Percentiles rank a stretch among this genome's conserved stretches.
These are phyloP conservation scores for Trametes gibbosa DNA, from an alignment of 768 basidiomycete genomes.

Conservation along the genomic window DNA sequence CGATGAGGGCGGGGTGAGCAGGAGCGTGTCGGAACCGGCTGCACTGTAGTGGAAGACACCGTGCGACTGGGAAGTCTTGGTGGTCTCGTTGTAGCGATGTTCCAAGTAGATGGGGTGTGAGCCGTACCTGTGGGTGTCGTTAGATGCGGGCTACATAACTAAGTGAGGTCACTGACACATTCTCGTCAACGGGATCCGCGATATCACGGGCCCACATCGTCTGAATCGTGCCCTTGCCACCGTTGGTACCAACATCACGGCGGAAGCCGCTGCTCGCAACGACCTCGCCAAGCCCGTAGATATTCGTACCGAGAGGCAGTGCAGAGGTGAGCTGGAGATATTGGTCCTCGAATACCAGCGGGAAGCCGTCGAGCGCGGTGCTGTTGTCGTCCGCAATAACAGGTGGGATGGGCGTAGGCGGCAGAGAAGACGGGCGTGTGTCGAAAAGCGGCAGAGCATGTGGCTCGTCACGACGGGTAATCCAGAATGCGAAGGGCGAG, in stretches of 20 bases:
- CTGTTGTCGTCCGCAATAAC: conserved; percentile 47
- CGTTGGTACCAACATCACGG: conserved; percentile 51
- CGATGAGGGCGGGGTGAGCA: conserved; percentile 54
- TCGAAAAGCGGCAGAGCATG: conserved; percentile 60
- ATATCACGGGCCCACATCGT: conserved; percentile 65
- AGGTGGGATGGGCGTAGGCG: conserved; percentile 56
- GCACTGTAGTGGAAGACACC: conserved; percentile 75
- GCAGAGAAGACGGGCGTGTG: conserved; percentile 61
- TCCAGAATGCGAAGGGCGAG: conserved; percentile 76
- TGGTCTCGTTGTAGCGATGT: conserved; percentile 55
- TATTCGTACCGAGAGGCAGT: conserved; percentile 62
- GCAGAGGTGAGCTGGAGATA: conserved; percentile 73
- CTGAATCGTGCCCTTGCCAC: conserved; percentile 54
- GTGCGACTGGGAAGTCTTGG: conserved; percentile 57
- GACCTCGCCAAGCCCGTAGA: conserved; percentile 78
- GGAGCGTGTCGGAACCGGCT: conserved; percentile 71
- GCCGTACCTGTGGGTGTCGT: conserved; percentile 49
- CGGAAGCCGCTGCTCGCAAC: conserved; percentile 68
- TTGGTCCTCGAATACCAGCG: conserved; percentile 75
- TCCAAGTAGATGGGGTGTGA: conserved; percentile 69
- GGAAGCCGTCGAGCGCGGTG: conserved; percentile 60
- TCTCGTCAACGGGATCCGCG: conserved; percentile 62
- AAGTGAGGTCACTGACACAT: conserved; percentile 43
- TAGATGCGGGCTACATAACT: not conserved
- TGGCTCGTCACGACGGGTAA: conserved; percentile 63